A percentile compares a stretch with the other conserved stretches of the same genome.
These are phyloP conservation scores for Anastatica hierochuntica DNA, from an alignment of 345 rosid species.

Conservation along the genomic window DNA sequence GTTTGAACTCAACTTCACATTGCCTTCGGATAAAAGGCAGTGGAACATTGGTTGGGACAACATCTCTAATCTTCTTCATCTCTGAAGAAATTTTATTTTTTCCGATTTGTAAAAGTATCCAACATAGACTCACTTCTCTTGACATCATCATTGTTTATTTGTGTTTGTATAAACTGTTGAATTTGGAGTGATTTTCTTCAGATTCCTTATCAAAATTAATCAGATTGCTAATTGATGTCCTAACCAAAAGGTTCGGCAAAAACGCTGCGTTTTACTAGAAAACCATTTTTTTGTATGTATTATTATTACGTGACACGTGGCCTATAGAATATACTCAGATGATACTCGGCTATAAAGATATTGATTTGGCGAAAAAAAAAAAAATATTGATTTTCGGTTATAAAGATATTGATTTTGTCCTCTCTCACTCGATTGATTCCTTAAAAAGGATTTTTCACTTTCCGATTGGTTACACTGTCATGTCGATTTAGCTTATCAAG, in stretches of 20 bases:
- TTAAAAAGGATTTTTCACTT: not conserved
- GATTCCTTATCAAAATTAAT: no score
- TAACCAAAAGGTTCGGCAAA: no score
- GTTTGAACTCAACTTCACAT: conserved; percentile 94
- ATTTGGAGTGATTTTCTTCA: no score
- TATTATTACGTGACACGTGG: not conserved
- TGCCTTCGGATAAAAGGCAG: conserved; percentile 75
- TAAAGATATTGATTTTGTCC: not conserved
- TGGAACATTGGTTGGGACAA: conserved; percentile 95
- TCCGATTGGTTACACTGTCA: not conserved
- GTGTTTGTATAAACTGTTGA: no score
- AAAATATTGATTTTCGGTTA: no score
- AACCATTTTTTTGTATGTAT: no score
- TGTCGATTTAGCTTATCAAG: not conserved
- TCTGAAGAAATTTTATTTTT: conserved; percentile 27
- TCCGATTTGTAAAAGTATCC: conserved; percentile 7
- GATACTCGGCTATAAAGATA: not conserved
- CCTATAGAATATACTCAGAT: not conserved
- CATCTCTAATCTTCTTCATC: conserved; percentile 71
- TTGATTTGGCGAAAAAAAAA: no score
- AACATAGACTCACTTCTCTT: not conserved
- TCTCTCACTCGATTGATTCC: not conserved
- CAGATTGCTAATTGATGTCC: no score
- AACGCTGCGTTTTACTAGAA: not conserved
- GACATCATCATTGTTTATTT: not conserved